Percentiles rank a stretch among this genome's conserved stretches.
phyloP scores from a whole-genome alignment of 768 basidiomycete species.

The Phaeotremella fagi region DNA sequence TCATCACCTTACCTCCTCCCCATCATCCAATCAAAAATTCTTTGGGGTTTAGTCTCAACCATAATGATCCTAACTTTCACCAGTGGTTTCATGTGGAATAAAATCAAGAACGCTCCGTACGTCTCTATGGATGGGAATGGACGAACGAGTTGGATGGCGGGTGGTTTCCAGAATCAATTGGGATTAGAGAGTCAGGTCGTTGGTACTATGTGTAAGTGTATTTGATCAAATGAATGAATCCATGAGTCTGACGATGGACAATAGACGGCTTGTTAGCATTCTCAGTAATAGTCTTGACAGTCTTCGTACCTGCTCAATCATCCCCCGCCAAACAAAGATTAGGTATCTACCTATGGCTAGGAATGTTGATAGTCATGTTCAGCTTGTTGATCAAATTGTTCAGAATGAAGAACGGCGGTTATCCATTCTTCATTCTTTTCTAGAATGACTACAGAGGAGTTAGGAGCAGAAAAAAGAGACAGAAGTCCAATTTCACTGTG shows the following conservation, averaged over 20 bases:
- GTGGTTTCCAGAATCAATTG: constrained; percentile 81
- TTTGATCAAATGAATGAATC: not conserved
- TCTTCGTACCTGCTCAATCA: constrained; percentile 62
- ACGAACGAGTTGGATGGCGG: constrained; percentile 71
- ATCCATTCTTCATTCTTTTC: constrained; percentile 47
- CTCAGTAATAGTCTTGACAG: constrained; percentile 72
- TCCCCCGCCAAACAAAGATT: constrained; percentile 67
- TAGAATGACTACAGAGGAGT: constrained; percentile 8
- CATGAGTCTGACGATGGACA: not conserved
- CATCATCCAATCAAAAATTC: constrained; percentile 33
- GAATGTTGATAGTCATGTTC: constrained; percentile 74
- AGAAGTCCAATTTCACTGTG: not conserved
- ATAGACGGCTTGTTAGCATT: constrained; percentile 77
- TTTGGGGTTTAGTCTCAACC: constrained; percentile 54
- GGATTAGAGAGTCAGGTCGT: constrained; percentile 91
- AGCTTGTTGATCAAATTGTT: constrained; percentile 82
- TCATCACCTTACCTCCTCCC: constrained; percentile 38
- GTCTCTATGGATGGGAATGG: constrained; percentile 53
- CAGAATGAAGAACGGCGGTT: constrained; percentile 80
- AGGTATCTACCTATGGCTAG: constrained; percentile 86
- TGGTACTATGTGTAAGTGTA: constrained; percentile 70
- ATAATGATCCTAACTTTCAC: constrained; percentile 75
- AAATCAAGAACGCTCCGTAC: constrained; percentile 76
- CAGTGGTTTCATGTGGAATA: constrained; percentile 93
- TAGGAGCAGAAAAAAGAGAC: too few relatives aligned